These are phyloP conservation scores for Mucor saturninus DNA, from an alignment of 371 early-diverging fungal genomes.

Conservation along the genomic window DNA sequence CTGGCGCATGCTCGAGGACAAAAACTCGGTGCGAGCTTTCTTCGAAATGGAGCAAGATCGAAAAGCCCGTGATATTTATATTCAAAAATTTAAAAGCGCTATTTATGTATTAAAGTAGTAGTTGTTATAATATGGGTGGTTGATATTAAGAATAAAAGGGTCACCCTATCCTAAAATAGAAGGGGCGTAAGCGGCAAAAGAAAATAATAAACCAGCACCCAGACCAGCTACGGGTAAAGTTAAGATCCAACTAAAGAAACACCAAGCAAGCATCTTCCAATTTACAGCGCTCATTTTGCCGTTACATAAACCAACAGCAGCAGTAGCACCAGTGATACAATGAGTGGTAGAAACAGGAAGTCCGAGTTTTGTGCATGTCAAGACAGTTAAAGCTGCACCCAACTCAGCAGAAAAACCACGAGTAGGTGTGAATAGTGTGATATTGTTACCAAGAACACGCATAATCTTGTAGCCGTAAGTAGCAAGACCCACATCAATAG, in stretches of 20 bases:
- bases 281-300: constrained; percentile 75
- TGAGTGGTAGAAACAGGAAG: constrained; percentile 92
- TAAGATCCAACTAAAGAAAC: constrained; percentile 79
- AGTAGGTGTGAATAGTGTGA: constrained; percentile 81
- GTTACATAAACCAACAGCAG: constrained; percentile 85
- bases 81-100: no score
- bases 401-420: constrained; percentile 88
- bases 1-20: no score
- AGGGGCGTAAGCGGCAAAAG: constrained; percentile 19
- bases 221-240: constrained; percentile 81
- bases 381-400: constrained; percentile 82
- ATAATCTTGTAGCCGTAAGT: constrained; percentile 77
- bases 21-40: no score
- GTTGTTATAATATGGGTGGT: no score
- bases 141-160: no score
- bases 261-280: constrained; percentile 79
- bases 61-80: no score
- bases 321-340: constrained; percentile 86
- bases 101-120: no score
- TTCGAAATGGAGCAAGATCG: no score
- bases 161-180: neutral
- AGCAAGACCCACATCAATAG: constrained; percentile 81
- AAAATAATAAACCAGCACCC: constrained; percentile 68
- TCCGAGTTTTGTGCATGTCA: constrained; percentile 81
- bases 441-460: constrained; percentile 82